Evolutionary conservation across 768 basidiomycete species (phyloP).

Genomic region (Tricholoma hemisulphureum): DNA sequence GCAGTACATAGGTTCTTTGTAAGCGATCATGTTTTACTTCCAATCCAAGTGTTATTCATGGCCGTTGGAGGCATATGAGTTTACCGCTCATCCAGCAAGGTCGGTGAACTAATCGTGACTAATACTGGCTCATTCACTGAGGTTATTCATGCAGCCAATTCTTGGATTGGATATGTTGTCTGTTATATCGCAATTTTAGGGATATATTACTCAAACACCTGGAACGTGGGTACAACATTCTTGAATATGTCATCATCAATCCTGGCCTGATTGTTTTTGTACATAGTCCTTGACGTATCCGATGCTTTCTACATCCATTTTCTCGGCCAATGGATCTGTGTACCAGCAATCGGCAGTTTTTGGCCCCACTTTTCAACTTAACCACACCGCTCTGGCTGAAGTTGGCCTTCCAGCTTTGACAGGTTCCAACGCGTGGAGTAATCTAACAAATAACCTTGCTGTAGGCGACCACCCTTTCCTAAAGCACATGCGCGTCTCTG

Average conservation of each 20-base stretch:
- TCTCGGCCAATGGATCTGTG: constrained; percentile 50
- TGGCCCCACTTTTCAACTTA: constrained; percentile 47
- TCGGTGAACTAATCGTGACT: constrained; percentile 14
- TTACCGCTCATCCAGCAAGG: constrained; percentile 57
- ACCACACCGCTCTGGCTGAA: constrained; percentile 50
- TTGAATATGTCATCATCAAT: neutral
- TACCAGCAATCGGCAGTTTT: constrained; percentile 59
- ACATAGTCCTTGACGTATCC: constrained; percentile 52
- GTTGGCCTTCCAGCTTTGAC: constrained; percentile 49
- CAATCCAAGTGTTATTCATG: neutral
- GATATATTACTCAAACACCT: constrained; percentile 63
- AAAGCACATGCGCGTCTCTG: neutral
- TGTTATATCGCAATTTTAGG: constrained; percentile 53
- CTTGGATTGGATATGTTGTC: constrained; percentile 52
- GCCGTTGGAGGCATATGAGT: constrained; percentile 44
- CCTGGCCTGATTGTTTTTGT: neutral
- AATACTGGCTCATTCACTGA: neutral
- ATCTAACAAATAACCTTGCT: constrained; percentile 46
- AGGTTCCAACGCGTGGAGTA: constrained; percentile 54
- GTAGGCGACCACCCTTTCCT: constrained; percentile 26
- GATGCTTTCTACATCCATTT: constrained; percentile 60
- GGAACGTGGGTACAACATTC: constrained; percentile 43
- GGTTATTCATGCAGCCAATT: constrained; percentile 40
- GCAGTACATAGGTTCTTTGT: constrained; percentile 58
- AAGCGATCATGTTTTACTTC: constrained; percentile 3